A percentile compares a stretch with the other conserved stretches of the same genome.
Evolutionary conservation across 2,329 filamentous ascomycete genomes (phyloP).

Genomic region (Alternaria longipes): DNA sequence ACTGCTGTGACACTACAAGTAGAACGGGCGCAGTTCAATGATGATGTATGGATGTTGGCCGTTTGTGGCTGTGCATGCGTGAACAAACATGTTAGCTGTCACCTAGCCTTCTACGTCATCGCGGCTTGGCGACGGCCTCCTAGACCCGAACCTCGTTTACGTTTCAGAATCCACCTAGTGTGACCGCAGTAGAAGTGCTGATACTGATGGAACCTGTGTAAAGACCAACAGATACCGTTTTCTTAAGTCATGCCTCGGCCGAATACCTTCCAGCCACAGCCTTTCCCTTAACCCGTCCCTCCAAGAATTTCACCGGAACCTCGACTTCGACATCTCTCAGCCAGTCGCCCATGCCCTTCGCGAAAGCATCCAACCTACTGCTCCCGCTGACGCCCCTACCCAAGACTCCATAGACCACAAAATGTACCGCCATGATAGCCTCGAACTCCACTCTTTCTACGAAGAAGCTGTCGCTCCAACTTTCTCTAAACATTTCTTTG

Average conservation of each 20-base stretch:
- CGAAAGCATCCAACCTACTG: constrained; percentile 59
- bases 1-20: neutral
- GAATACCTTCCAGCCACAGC: constrained; percentile 12
- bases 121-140: constrained; percentile 14
- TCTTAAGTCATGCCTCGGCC: neutral
- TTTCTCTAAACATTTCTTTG: constrained; percentile 39
- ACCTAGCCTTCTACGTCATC: constrained; percentile 17
- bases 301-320: constrained; percentile 48
- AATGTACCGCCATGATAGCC: constrained; percentile 45
- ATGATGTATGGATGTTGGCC: constrained; percentile 8
- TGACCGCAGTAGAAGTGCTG: neutral
- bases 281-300: constrained; percentile 25
- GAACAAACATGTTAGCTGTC: constrained; percentile 1
- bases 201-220: too few species aligned
- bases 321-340: constrained; percentile 57
- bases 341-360: constrained; percentile 64
- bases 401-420: constrained; percentile 51
- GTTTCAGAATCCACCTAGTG: neutral
- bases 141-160: neutral
- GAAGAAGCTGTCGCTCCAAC: constrained; percentile 33
- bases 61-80: constrained; percentile 17
- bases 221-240: neutral
- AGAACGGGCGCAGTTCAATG: constrained; percentile 8
- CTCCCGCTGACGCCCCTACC: constrained; percentile 59
- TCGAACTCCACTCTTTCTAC: constrained; percentile 47